These are phyloP conservation scores for Coemansia sp. DNA, from an alignment of 192 early-diverging fungal species.

Conservation along the genomic window DNA sequence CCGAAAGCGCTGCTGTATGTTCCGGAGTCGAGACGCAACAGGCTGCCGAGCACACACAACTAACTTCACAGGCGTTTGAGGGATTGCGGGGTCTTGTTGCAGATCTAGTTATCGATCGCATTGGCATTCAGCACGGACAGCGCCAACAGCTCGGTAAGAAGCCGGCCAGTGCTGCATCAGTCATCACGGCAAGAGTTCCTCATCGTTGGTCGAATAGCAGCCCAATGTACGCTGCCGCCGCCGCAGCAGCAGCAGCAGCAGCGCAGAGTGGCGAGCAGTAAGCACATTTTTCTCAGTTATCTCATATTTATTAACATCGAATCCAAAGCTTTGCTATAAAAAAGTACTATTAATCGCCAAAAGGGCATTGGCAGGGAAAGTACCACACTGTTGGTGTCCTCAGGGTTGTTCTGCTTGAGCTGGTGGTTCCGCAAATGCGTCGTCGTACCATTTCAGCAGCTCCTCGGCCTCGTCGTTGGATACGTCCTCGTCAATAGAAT, in stretches of 20 bases:
- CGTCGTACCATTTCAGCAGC: slow-evolving; percentile 56
- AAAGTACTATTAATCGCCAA: neutral
- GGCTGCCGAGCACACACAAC: slow-evolving; percentile 65
- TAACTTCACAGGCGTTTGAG: slow-evolving; percentile 59
- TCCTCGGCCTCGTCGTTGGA: slow-evolving; percentile 49
- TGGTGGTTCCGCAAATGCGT: slow-evolving; percentile 19
- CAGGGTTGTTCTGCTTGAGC: neutral
- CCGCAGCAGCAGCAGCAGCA: slow-evolving; percentile 3
- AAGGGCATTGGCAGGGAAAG: no score
- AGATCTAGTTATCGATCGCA: slow-evolving; percentile 43
- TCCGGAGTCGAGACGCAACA: slow-evolving; percentile 73
- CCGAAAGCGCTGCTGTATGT: slow-evolving; percentile 74
- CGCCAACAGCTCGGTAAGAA: slow-evolving; percentile 17
- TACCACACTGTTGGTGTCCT: no score
- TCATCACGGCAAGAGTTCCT: slow-evolving; percentile 37
- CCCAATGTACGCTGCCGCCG: slow-evolving; percentile 30
- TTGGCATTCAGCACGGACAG: slow-evolving; percentile 25
- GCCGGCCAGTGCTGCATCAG: slow-evolving; percentile 18
- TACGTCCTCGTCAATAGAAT: slow-evolving; percentile 17
- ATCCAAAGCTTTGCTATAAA: no score
- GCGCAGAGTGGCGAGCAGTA: slow-evolving; percentile 53
- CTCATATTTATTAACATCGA: neutral
- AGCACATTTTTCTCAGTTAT: neutral
- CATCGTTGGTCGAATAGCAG: slow-evolving; percentile 44
- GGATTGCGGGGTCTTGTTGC: slow-evolving; percentile 50